Base-by-base conservation (phyloP, 306 rosid species). In the Quercus cerris region DNA sequence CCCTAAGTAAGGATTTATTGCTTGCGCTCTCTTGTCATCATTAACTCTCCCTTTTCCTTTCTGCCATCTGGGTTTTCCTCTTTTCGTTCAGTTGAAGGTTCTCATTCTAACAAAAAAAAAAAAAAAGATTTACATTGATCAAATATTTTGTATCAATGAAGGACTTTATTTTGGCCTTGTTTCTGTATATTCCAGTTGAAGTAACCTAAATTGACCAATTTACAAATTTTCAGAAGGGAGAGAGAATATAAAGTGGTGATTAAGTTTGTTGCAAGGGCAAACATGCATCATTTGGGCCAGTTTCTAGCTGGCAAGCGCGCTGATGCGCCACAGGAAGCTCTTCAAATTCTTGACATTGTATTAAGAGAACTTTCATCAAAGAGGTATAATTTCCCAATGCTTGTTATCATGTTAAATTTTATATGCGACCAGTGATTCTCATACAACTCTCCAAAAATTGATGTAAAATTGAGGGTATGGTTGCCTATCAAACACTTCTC, bases 261-360 rank as follows among this genome's bases (percentile, higher is more conserved):
- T 74, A 95, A 88, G 81, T 95, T 91, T 66, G 99, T 93, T 77
- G 96, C 99, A 25, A 89, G 90, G 72, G 97, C 98, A 72, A 95
- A 95, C 87, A 83, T 95, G 94, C 91, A 95, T 84, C 98, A 95
- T 83, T 86, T 95, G 80, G 97, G 96, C 74, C 96, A 95, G 88
- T 95, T 95, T 87, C 85, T 95, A 46, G 97, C 93, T 9, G 99
- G 99, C 25, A 90, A 91, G 82, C 93, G 94, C 4, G 93, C 99
- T 5, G 94, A 93, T 84, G 97, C 97, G 55, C 94, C 98, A 5
- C 99, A 90, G 80, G 97, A 95, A 77, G 94, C 97, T 41, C 92
- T 95, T 70, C 97, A 95, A 81, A 89, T 91, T 79, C 89, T 95
- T 68, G 99, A 95, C 85, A 93, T 93, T 63, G 99, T 95, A 35